phyloP scores from a whole-genome alignment of 176 grass and related monocot genomes.

The Hordeum vulgare region DNA sequence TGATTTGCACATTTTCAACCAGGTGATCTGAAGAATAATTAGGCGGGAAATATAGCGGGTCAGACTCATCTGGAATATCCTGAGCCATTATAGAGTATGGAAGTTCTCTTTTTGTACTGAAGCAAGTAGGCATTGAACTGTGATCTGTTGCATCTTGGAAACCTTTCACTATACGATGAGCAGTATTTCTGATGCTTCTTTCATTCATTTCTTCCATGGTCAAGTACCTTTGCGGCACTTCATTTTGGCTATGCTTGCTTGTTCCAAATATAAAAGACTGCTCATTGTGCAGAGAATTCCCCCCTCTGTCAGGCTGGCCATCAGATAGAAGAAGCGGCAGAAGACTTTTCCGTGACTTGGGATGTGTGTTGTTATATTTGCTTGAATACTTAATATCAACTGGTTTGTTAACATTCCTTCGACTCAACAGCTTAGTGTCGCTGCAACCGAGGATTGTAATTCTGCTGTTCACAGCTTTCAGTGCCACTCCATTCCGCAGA shows the following conservation, averaged over 20 bases:
- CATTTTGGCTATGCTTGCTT: neutral
- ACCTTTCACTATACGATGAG: constrained; percentile 33
- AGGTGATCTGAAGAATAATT: constrained; percentile 10
- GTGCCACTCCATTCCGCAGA: constrained; percentile 36
- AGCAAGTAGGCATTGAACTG: constrained; percentile 4
- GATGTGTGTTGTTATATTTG: neutral
- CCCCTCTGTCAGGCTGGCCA: neutral
- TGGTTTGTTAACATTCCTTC: constrained; percentile 10
- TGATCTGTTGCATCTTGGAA: constrained; percentile 27
- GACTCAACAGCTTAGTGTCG: constrained; percentile 16
- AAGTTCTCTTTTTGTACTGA: constrained; percentile 10
- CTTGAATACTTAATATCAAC: constrained; percentile 2
- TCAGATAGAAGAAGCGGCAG: constrained; percentile 32
- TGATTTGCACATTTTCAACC: constrained; percentile 19
- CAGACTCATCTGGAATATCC: constrained; percentile 15
- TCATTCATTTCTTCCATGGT: constrained; percentile 9
- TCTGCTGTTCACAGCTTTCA: constrained; percentile 64
- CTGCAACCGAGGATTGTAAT: constrained; percentile 19
- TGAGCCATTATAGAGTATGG: constrained; percentile 5
- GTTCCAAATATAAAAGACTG: constrained; percentile 9
- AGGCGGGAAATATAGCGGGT: constrained; percentile 16
- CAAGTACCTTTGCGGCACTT: neutral
- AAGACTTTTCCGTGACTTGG: constrained; percentile 35
- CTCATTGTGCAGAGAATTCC: constrained; percentile 5
- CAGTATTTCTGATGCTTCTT: constrained; percentile 37